Base-by-base conservation (phyloP, 768 basidiomycete genomes). In the Lanmaoa rubissima region DNA sequence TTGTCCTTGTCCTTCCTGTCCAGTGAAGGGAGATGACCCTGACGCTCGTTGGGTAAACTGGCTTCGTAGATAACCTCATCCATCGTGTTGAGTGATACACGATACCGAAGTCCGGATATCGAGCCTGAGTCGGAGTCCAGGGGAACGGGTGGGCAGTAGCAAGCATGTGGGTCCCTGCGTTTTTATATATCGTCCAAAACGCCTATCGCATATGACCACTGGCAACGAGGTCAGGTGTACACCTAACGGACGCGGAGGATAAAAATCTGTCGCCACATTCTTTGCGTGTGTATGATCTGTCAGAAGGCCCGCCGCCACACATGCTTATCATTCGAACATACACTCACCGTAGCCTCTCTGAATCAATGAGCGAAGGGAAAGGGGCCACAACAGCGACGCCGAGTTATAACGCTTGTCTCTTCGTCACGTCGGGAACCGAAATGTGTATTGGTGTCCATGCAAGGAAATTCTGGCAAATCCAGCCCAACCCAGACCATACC, bases 401-500 rank as follows among this genome's bases (percentile, higher is more conserved):
- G n/a, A 31, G 7, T 5, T 19, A 36, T 32, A 28, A 39, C 26
- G 16, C 28, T 19, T 5, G 21, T 24, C 16, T 34, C 5, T 6
- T 38, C 42, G 39, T 51, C 48, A 21, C 36, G 24, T 21, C 54
- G 57, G 47, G 51, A 53, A 45, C 54, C 31, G 35, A 44, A 41
- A 38, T 14, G 28, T n/a, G 11, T 40, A 45, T 36, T 19, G 26
- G 4, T 13, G 17, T 51, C 60, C 53, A 45, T n/a, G 53, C 58
- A 53, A 55, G 58, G 54, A 1, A 63, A 61, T 48, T 52, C 26
- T 50, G 55, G 62, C 26, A 64, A 61, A 56, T 50, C 43, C 39
- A 50, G 50, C 46, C 21, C 7, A 19, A 43, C 35, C 16, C 50
- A 47, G 34, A 16, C 49, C 31, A 62, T 57, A 31, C 64, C 63